Percentiles rank a stretch among this genome's conserved stretches.
Conservation (phyloP, 1,284 basidiomycete species). For the Farysia itapuensis region DNA sequence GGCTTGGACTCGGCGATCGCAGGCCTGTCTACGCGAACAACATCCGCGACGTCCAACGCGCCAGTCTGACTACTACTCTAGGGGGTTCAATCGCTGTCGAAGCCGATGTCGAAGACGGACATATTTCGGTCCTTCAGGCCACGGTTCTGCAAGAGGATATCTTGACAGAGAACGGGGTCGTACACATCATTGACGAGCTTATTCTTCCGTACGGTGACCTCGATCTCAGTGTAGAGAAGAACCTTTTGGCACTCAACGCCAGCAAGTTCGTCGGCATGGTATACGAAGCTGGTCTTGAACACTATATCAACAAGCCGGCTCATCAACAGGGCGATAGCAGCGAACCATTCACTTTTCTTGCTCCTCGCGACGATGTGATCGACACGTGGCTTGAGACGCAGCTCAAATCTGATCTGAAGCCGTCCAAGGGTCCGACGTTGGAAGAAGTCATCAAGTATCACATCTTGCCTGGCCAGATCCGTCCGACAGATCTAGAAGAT, state of each 20-base stretch:
- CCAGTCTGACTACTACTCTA: constrained; percentile 43
- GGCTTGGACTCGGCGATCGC: constrained; percentile 45
- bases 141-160: constrained; percentile 50
- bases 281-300: constrained; percentile 66
- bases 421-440: constrained; percentile 17
- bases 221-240: constrained; percentile 87
- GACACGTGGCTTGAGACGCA: constrained; percentile 20
- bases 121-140: constrained; percentile 24
- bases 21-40: constrained; percentile 39
- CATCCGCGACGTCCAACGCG: constrained; percentile 6
- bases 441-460: constrained; percentile 51
- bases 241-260: constrained; percentile 83
- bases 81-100: constrained; percentile 42
- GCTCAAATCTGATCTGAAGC: neutral
- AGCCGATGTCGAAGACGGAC: constrained; percentile 5
- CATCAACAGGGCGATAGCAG: constrained; percentile 15
- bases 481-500: constrained; percentile 22
- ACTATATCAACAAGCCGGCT: constrained; percentile 60
- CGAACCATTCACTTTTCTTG: constrained; percentile 65
- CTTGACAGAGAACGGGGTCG: constrained; percentile 65
- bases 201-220: constrained; percentile 77
- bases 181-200: constrained; percentile 83
- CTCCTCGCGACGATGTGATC: constrained; percentile 84
- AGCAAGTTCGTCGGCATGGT: constrained; percentile 88
- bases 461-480: constrained; percentile 41